These are phyloP conservation scores for Pichia nakasei DNA, from an alignment of 805 yeast genomes.

Conservation along the genomic window DNA sequence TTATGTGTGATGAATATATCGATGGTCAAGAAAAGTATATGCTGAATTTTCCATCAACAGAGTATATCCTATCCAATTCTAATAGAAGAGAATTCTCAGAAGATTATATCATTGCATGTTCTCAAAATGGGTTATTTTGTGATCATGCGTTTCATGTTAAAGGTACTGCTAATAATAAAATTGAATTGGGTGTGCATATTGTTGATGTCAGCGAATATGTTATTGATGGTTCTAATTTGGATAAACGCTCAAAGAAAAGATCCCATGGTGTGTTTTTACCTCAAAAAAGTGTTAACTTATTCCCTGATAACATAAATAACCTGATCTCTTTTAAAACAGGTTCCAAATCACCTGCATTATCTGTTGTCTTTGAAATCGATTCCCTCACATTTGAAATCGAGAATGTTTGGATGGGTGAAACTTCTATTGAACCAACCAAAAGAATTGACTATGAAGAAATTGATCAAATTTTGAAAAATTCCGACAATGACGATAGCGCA, in stretches of 20 bases:
- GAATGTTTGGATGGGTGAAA: constrained; percentile 69
- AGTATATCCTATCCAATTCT: constrained; percentile 25
- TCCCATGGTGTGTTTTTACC: constrained; percentile 84
- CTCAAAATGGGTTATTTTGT: constrained; percentile 47
- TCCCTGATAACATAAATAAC: constrained; percentile 58
- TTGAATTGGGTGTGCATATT: constrained; percentile 81
- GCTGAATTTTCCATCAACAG: constrained; percentile 33
- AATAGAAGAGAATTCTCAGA: constrained; percentile 44
- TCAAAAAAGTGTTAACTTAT: constrained; percentile 58
- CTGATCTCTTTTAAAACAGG: constrained; percentile 53
- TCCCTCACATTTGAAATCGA: constrained; percentile 61
- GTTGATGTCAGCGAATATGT: constrained; percentile 70
- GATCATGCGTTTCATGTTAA: constrained; percentile 84
- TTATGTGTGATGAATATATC: constrained; percentile 73
- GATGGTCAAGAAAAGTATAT: constrained; percentile 28
- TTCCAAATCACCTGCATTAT: constrained; percentile 55
- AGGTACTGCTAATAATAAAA: constrained; percentile 45
- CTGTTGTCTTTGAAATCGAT: constrained; percentile 76
- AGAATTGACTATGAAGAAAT: constrained; percentile 46
- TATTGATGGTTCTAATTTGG: constrained; percentile 66
- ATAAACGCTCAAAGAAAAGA: constrained; percentile 83
- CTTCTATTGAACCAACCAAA: constrained; percentile 56
- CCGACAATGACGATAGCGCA: constrained; percentile 37
- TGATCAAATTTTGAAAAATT: constrained; percentile 37
- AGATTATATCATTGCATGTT: constrained; percentile 58